Evolutionary conservation across 306 rosid species (phyloP), one percentile per base, ranked within the genome.

Genomic region (Malus fusca): DNA sequence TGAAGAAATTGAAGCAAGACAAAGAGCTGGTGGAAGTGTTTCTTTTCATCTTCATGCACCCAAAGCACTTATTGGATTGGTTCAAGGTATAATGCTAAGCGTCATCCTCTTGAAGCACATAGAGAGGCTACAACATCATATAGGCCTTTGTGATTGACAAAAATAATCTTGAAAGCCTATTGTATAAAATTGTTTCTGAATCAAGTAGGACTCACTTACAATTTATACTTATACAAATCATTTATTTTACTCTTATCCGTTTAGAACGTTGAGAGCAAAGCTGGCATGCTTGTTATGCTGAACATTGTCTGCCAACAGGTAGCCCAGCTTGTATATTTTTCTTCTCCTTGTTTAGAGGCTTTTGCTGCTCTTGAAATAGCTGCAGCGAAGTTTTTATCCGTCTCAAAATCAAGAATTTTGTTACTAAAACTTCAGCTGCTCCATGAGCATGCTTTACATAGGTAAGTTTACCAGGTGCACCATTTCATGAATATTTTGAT

Each of bases 11-110:
- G 93, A 88, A 81, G 96, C 97, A 66, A 91, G 90, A 84, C 87
- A 88, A 84, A 89, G 86, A 82, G 91, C 88, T 25, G 81, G 88
- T 72, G 89, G 84, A 85, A 77, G 86, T 77, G 85, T 84, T 79
- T 79, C 93, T 25, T 92, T 95, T 80, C 97, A 95, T 87, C 92
- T 95, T 74, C 98, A 95, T 86, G 80, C 79, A 22, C 88, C 97
- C 48, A 79, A 86, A 64, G 84, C 95, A 72, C 98, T 95, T 82
- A 78, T 80, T 81, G 82, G 88, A 80, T 78, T 92, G 83, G 95
- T 89, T 75, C 97, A 90, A 79, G 98, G 97, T 92, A 89, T 63
- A 77, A n/a, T 23, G 61, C 82, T 62, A 23, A 48, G 59, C 17
- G 74, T 22, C 21, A 35, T 22, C 75, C 68, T 69, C 6, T 4